A percentile compares a stretch with the other conserved stretches of the same genome.
These are phyloP conservation scores for Talaromyces marneffei DNA, from an alignment of 2,329 filamentous ascomycete genomes.

Conservation along the genomic window DNA sequence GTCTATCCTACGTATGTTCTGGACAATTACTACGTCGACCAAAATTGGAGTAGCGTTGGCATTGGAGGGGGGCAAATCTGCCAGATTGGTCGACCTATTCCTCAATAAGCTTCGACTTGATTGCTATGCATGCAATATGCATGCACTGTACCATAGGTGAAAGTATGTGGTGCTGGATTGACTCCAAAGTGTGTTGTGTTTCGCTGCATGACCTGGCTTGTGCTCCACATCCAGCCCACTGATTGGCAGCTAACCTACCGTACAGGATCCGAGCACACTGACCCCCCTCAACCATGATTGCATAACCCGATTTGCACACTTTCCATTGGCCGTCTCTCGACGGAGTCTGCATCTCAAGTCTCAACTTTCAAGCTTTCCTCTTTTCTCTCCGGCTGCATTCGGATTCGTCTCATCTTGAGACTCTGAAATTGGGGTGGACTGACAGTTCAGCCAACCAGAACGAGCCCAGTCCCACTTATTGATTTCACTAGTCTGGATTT, in stretches of 20 bases:
- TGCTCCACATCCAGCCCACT: neutral
- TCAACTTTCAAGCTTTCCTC: neutral
- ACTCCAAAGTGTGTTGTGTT: neutral
- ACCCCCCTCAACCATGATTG: neutral
- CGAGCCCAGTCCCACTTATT: neutral
- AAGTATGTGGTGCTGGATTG: neutral
- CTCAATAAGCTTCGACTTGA: conserved; percentile 7
- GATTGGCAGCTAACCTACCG: neutral
- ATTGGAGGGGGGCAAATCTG: neutral
- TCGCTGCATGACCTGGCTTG: conserved; percentile 10
- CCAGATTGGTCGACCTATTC: neutral
- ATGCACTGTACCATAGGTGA: neutral
- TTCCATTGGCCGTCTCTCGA: neutral
- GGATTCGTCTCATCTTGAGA: neutral
- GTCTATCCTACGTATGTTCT: neutral
- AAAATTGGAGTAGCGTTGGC: neutral
- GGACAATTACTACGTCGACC: neutral
- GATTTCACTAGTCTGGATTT: neutral
- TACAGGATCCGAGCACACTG: neutral
- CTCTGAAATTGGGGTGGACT: neutral
- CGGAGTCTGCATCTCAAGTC: neutral
- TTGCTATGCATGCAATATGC: neutral
- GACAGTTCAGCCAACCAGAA: neutral
- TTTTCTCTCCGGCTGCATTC: neutral
- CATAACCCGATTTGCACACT: neutral